Percentiles rank a stretch among this genome's conserved stretches.
These are phyloP conservation scores for Cladobotryum protrusum DNA, from an alignment of 2,329 filamentous ascomycete species.

Conservation along the genomic window DNA sequence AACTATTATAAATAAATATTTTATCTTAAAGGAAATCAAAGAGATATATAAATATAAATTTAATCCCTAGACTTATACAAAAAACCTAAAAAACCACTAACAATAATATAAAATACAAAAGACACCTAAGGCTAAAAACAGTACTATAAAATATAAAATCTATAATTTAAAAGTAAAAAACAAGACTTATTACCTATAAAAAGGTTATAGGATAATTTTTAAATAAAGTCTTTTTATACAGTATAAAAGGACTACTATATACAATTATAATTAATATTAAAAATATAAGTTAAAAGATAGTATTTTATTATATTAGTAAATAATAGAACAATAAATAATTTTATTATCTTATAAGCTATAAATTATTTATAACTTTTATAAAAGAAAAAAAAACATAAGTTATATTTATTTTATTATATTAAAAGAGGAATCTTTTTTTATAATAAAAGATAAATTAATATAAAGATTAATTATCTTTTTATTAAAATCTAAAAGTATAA, in stretches of 20 bases:
- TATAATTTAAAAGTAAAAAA: neutral
- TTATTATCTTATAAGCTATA: too few species aligned
- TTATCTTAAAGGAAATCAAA: neutral
- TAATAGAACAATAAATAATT: too few species aligned
- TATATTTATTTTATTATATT: neutral
- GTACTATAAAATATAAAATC: neutral
- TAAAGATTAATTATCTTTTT: too few species aligned
- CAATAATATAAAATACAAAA: neutral
- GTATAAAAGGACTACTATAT: neutral
- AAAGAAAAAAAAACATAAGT: neutral
- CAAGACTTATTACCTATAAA: neutral
- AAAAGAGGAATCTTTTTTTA: neutral
- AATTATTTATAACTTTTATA: too few species aligned
- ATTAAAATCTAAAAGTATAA: too few species aligned
- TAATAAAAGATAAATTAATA: neutral
- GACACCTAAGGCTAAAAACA: neutral
- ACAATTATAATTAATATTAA: neutral
- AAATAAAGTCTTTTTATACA: neutral
- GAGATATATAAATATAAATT: neutral
- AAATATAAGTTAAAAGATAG: too few species aligned
- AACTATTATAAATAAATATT: neutral
- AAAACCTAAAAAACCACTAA: neutral
- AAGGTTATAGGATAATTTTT: neutral
- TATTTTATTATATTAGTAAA: too few species aligned
- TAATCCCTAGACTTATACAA: neutral